Evolutionary conservation across 225 moss, liverwort and hornwort species (phyloP), one percentile per base, ranked within the genome.

Genomic region (Climacium dendroides): DNA sequence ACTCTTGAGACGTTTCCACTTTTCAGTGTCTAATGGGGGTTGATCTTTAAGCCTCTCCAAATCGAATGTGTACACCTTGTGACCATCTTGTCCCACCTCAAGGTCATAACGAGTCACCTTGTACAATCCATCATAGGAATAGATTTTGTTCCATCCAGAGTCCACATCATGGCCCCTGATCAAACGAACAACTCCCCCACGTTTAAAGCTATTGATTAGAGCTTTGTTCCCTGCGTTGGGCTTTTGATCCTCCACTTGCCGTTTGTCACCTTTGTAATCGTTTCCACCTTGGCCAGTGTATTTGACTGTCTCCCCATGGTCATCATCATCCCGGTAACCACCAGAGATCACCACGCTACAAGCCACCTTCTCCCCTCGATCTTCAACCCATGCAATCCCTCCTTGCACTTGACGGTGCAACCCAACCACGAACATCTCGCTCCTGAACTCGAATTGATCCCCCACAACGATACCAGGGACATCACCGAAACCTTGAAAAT

Each of bases 111-210:
- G 5, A 2, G 48, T 62, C 4, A 98, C 91, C 5, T 34, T 80
- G 43, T 95, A 98, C 16, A 98, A 35, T 6, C 96, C 98, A 80
- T 95, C 96, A 34, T 98, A 96, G 15, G 93, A 91, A 59, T 96
- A 96, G 5, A 89, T 81, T 72, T 90, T 91, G 20, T 89, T 93
- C 50, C 94, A 93, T 28, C 87, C 90, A 5, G 28, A 11, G 4
- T 72, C 80, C 54, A 28, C 74, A 60, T 54, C 88, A 7, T 81
- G 90, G 39, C 87, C 94, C 37, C 94, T 72, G 16, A 87, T 93
- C 29, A 95, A 89, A 26, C 91, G 92, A 47, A 92, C 89, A 29
- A 70, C 48, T 7, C 2, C 54, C 17, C 83, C 32, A 7, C 30
- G 34, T 3, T 8, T 16, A 3, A 1, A 71, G n/a, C 60, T 74